These are phyloP conservation scores for Trichosanthes cucumerina DNA, from an alignment of 306 rosid species.

Conservation along the genomic window DNA sequence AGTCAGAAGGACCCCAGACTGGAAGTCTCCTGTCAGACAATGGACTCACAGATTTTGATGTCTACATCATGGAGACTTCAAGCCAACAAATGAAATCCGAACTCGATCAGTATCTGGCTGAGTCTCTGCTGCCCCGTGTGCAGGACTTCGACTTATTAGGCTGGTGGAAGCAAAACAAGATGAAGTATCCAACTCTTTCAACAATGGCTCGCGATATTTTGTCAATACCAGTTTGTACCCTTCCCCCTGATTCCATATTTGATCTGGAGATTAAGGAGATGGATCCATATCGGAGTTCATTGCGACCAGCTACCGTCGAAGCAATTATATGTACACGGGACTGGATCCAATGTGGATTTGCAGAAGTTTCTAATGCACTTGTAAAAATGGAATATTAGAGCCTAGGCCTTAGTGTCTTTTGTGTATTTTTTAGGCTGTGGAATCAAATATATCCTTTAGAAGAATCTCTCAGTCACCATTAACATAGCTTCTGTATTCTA, in stretches of 20 bases:
- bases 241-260: constrained; percentile 8
- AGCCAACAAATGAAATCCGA: constrained; percentile 84
- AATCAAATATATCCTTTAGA: not conserved
- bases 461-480: not conserved
- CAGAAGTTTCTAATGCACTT: constrained; percentile 8
- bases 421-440: constrained; percentile 5
- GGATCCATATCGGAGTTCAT: not conserved
- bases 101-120: constrained; percentile 79
- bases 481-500: constrained; percentile 1
- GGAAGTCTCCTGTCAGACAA: constrained; percentile 44
- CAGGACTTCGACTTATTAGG: constrained; percentile 22
- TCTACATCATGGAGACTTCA: constrained; percentile 75
- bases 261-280: constrained; percentile 9
- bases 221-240: constrained; percentile 11
- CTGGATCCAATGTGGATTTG: constrained; percentile 22
- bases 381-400: constrained; percentile 16
- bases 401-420: not conserved
- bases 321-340: constrained; percentile 14
- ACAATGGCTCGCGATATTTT: constrained; percentile 14
- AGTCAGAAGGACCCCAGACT: constrained; percentile 34
- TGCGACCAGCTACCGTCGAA: constrained; percentile 3
- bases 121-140: constrained; percentile 63
- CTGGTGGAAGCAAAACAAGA: constrained; percentile 17
- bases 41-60: constrained; percentile 83
- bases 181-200: constrained; percentile 11